Evolutionary conservation across 2,329 filamentous ascomycete genomes (phyloP).

Genomic region (Leptographium procerum): DNA sequence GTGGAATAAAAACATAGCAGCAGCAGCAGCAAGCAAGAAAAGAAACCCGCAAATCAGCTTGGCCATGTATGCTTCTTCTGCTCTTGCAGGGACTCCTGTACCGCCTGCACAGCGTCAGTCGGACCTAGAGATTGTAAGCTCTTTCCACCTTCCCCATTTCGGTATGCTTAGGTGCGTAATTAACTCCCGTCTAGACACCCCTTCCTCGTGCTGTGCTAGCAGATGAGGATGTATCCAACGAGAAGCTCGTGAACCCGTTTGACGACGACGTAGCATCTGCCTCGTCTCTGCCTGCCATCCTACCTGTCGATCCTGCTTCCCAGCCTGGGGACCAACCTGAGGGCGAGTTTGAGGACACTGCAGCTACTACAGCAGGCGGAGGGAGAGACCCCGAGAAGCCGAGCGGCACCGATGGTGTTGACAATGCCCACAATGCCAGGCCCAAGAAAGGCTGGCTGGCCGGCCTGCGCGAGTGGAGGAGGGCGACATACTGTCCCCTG

Average conservation of each 20-base stretch:
- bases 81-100: neutral
- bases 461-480: neutral
- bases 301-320: too few relatives aligned
- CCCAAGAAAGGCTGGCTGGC: neutral
- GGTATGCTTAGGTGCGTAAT: too few relatives aligned
- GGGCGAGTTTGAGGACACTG: neutral
- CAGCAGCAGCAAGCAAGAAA: too few relatives aligned
- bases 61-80: neutral
- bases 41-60: too few relatives aligned
- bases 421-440: neutral
- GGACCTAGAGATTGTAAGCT: neutral
- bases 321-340: too few relatives aligned
- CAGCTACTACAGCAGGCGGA: too few relatives aligned
- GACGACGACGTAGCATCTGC: neutral
- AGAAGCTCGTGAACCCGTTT: neutral
- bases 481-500: conserved; percentile 1
- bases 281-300: neutral
- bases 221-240: neutral
- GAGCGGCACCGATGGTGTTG: neutral
- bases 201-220: neutral
- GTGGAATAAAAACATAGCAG: too few relatives aligned
- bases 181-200: neutral
- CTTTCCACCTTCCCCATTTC: neutral
- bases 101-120: neutral
- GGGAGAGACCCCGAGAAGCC: neutral